Conservation (phyloP, 345 rosid genomes). For the Heritiera fomes region DNA sequence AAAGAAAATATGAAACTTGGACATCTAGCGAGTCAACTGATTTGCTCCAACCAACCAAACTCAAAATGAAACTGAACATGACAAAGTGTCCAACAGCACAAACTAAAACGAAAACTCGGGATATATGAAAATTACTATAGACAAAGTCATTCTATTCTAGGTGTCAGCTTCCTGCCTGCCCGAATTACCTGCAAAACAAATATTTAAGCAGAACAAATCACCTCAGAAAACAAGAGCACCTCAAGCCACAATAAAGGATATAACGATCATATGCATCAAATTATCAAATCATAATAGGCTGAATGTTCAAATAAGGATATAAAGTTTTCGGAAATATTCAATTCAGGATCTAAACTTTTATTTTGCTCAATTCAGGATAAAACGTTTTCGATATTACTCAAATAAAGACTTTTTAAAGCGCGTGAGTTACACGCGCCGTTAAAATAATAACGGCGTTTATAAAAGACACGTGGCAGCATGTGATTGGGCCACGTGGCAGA, state of each 20-base stretch:
- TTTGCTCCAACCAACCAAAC: neutral
- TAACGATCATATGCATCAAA: neutral
- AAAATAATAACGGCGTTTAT: too few relatives aligned
- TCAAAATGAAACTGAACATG: neutral
- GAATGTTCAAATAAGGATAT: too few relatives aligned
- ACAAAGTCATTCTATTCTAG: neutral
- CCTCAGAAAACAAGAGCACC: neutral
- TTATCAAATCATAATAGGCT: neutral
- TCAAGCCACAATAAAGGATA: neutral
- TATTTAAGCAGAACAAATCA: neutral
- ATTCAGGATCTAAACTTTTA: too few relatives aligned
- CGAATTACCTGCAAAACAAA: neutral
- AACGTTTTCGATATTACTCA: too few relatives aligned
- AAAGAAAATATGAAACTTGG: too few relatives aligned
- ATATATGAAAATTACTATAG: neutral
- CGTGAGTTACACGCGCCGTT: too few relatives aligned
- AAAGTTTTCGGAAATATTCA: too few relatives aligned
- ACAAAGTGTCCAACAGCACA: neutral
- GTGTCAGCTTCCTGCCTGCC: constrained; percentile 3
- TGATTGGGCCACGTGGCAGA: too few relatives aligned
- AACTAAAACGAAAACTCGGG: neutral
- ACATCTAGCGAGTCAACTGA: neutral
- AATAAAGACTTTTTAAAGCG: too few relatives aligned
- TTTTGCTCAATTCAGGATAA: too few relatives aligned
- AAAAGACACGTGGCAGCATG: too few relatives aligned